Conservation (phyloP, 73 alveolate species). For the Blepharisma stoltei region DNA sequence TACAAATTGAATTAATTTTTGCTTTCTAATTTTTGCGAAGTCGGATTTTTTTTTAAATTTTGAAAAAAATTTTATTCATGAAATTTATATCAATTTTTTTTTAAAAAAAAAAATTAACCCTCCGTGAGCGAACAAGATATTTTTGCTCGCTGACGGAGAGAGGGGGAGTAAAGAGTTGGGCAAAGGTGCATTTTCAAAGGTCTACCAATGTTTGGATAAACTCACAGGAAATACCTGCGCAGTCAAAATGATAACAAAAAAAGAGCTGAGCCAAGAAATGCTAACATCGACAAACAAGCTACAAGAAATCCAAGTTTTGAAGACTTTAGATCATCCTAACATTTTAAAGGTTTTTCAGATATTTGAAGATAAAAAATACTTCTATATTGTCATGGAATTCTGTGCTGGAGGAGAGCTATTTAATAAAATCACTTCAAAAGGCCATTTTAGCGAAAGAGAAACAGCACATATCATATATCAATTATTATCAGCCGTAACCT, state of each 20-base stretch:
- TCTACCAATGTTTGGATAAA: not conserved
- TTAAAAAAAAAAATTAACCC: no score
- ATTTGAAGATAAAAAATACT: slow-evolving; percentile 54
- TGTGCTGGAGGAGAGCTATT: slow-evolving; percentile 61
- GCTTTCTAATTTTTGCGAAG: no score
- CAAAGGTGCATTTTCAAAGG: slow-evolving; percentile 4
- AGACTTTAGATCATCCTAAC: slow-evolving; percentile 59
- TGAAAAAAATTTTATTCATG: no score
- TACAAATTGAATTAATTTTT: no score
- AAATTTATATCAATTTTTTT: no score
- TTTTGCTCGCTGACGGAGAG: no score
- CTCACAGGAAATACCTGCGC: not conserved
- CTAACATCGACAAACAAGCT: slow-evolving; percentile 19
- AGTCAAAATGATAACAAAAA: slow-evolving; percentile 12
- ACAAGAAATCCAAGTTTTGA: slow-evolving; percentile 59
- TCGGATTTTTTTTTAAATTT: no score
- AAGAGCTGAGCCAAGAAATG: not conserved
- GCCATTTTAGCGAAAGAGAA: slow-evolving; percentile 5
- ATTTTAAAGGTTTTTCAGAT: slow-evolving; percentile 59
- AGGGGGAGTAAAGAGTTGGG: slow-evolving; percentile 10
- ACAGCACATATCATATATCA: slow-evolving; percentile 49
- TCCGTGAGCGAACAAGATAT: no score
- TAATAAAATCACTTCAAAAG: slow-evolving; percentile 30
- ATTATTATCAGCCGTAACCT: slow-evolving; percentile 69
- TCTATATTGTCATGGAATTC: slow-evolving; percentile 65